phyloP scores from a whole-genome alignment of 2,329 filamentous ascomycete genomes.

The Penicillium sclerotigenum region DNA sequence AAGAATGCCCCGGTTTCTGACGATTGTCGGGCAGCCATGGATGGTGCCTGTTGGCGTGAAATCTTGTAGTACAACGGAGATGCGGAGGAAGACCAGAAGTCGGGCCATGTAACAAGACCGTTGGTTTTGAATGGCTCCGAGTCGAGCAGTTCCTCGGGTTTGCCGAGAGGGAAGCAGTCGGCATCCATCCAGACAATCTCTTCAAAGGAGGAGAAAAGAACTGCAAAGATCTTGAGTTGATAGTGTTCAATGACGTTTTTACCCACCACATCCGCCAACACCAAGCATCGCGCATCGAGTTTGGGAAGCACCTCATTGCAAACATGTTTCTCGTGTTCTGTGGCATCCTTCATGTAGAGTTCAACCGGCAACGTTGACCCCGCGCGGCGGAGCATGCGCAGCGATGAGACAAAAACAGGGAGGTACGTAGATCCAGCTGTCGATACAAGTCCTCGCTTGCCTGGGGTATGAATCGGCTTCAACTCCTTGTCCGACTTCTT shows the following conservation, averaged over 20 bases:
- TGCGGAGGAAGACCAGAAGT: conserved; percentile 49
- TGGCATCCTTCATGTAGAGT: conserved; percentile 41
- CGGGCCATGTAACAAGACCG: conserved; percentile 58
- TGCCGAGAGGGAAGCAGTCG: conserved; percentile 52
- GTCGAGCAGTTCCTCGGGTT: conserved; percentile 49
- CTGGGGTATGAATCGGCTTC: conserved; percentile 36
- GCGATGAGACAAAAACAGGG: conserved; percentile 49
- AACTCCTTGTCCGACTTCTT: conserved; percentile 25
- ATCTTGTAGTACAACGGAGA: conserved; percentile 46
- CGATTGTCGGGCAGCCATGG: conserved; percentile 35
- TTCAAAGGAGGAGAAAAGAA: conserved; percentile 59
- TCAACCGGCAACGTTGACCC: conserved; percentile 52
- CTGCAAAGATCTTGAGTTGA: conserved; percentile 57
- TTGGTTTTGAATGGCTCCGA: conserved; percentile 51
- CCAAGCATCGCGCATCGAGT: conserved; percentile 43
- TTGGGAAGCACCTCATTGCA: conserved; percentile 42
- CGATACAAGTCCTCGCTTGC: conserved; percentile 51
- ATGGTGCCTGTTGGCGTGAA: conserved; percentile 34
- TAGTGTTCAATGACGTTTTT: conserved; percentile 43
- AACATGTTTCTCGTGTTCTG: conserved; percentile 41
- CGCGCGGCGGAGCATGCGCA: conserved; percentile 52
- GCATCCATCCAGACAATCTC: conserved; percentile 59
- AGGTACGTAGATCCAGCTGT: conserved; percentile 50
- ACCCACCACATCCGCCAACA: conserved; percentile 44
- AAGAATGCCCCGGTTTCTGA: conserved; percentile 38